Conservation (phyloP, 1,139 yeast species). For the Saccharomyces hybrid region DNA sequence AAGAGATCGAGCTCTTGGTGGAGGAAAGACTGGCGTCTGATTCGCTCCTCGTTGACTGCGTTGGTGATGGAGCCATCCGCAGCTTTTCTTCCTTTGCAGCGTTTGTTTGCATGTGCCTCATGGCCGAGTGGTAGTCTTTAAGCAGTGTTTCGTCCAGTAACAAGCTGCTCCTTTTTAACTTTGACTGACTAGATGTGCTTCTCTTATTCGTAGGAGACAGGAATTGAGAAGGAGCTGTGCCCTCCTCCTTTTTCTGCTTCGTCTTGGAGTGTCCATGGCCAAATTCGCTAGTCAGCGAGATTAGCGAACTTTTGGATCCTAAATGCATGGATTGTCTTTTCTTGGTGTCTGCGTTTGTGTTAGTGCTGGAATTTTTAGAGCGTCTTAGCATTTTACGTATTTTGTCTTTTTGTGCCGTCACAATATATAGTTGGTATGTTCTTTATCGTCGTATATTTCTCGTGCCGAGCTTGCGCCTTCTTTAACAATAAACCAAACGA, state of each 20-base stretch:
- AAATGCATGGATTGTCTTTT: constrained; percentile 21
- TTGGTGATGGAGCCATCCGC: not conserved
- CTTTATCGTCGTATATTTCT: not conserved
- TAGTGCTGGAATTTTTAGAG: constrained; percentile 5
- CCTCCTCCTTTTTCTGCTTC: not conserved
- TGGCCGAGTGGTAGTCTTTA: constrained; percentile 24
- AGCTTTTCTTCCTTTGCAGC: constrained; percentile 1
- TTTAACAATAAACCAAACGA: not conserved
- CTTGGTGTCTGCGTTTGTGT: constrained; percentile 4
- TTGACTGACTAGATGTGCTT: constrained; percentile 4
- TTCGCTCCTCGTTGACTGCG: constrained; percentile 6
- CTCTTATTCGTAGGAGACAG: not conserved
- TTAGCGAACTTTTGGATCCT: not conserved
- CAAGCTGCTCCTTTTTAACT: constrained; percentile 22
- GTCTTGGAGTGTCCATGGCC: not conserved
- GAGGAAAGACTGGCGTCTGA: constrained; percentile 14
- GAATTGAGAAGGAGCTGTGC: not conserved
- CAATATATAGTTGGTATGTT: not conserved
- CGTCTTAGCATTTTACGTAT: constrained; percentile 11
- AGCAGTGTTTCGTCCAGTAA: constrained; percentile 22
- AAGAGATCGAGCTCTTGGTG: constrained; percentile 13
- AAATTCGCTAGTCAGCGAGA: not conserved
- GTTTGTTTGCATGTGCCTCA: constrained; percentile 11
- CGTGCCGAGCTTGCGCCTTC: not conserved
- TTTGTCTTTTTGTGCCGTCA: not conserved